These are phyloP conservation scores for Paracoccidioides brasiliensis DNA, from an alignment of 2,329 filamentous ascomycete species.

Conservation along the genomic window DNA sequence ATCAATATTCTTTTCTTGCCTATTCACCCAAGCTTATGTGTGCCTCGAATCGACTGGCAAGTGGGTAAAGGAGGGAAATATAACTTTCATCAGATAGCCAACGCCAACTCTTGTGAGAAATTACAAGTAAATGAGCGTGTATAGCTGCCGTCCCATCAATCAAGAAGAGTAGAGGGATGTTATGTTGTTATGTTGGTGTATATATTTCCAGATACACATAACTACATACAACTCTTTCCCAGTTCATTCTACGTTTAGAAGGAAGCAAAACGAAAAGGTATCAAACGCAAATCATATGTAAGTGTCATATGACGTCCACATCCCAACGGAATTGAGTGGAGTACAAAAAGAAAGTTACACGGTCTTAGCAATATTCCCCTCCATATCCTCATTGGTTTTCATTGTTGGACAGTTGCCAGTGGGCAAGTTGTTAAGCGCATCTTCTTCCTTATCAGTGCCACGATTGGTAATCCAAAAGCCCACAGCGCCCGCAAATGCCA, in stretches of 20 bases:
- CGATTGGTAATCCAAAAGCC: conserved; percentile 58
- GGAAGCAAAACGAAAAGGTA: background rate
- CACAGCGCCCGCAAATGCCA: conserved; percentile 49
- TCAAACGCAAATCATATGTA: background rate
- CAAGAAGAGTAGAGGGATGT: background rate
- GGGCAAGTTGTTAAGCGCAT: conserved; percentile 44
- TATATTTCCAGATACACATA: background rate
- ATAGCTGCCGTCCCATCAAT: background rate
- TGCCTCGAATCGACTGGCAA: too few relatives aligned
- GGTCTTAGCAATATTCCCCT: background rate
- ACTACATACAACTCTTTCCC: background rate
- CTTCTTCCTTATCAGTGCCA: conserved; percentile 53
- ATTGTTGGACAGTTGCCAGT: background rate
- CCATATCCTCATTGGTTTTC: background rate
- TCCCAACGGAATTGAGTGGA: background rate
- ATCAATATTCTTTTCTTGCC: too few relatives aligned
- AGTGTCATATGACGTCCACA: background rate
- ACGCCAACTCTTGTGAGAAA: too few relatives aligned
- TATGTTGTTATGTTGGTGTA: background rate
- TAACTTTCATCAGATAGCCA: too few relatives aligned
- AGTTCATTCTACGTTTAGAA: background rate
- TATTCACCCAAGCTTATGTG: too few relatives aligned
- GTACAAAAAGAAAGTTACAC: background rate
- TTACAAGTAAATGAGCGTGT: too few relatives aligned
- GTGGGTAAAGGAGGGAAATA: too few relatives aligned